Evolutionary conservation across 345 rosid species (phyloP).

Genomic region (Syzygium aqueum): DNA sequence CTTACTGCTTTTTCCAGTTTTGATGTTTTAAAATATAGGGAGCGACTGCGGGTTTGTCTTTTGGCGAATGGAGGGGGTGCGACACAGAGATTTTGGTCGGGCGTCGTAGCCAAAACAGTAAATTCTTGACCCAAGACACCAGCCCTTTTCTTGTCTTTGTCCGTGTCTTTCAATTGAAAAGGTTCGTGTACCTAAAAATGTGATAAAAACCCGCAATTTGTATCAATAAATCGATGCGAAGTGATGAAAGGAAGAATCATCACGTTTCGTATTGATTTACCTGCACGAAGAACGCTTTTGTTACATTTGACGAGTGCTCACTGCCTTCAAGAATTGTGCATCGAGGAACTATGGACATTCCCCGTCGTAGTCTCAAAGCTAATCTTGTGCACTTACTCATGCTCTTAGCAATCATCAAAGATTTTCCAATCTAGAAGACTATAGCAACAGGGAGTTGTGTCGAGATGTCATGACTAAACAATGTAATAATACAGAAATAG

Average conservation of each 20-base stretch:
- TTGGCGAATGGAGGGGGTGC: not conserved
- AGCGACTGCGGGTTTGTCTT: not conserved
- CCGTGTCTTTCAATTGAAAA: not conserved
- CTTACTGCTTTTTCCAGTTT: not conserved
- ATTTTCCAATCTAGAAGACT: not conserved
- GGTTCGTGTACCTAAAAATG: not conserved
- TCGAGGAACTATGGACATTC: not conserved
- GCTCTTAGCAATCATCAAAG: not conserved
- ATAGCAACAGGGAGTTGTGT: not conserved
- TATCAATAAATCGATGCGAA: not conserved
- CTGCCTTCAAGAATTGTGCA: not conserved
- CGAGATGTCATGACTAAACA: not conserved
- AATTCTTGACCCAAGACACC: not conserved
- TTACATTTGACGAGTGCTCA: not conserved
- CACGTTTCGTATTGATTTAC: not conserved
- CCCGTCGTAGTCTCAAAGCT: fast-evolving
- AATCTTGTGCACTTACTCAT: not conserved
- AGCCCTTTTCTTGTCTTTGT: not conserved
- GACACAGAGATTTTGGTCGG: not conserved
- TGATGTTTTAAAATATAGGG: not conserved
- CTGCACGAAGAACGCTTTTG: fast-evolving
- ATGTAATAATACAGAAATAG: not conserved
- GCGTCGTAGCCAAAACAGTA: not conserved
- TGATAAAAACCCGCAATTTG: not conserved
- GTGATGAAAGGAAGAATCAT: not conserved